Base-by-base conservation (phyloP, 805 yeast species). In the Hanseniaspora pseudoguilliermondii region DNA sequence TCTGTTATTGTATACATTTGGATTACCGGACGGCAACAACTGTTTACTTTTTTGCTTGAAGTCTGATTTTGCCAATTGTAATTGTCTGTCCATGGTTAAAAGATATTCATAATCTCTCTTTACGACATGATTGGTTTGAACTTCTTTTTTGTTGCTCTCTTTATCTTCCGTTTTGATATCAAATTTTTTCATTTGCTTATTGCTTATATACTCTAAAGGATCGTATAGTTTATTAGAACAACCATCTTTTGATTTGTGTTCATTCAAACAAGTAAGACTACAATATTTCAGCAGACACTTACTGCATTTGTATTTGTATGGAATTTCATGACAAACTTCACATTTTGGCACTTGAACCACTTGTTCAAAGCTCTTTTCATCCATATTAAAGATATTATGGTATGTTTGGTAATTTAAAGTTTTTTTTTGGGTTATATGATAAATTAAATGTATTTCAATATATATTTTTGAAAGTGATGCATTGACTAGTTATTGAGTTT, bases 21-120 rank as follows among this genome's bases (percentile, higher is more conserved):
- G 34, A 16, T 40, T 41, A 20, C 36, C 41, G 5, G 49, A 41
- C 39, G 58, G 67, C 48, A 76, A 67, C 6, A 8, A 18, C 60
- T 73, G 77, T 62, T 69, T 74, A 47, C 77, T 77, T 57, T 71
- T 75, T 7, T 70, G 62, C 55, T 65, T 60, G 10, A 72, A 67
- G 63, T 83, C 91, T 0, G 66, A 67, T 61, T 79, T 81, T 8
- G 81, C 78, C 16, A 86, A 66, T n/a, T 75, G 74, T 15, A 88
- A 71, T 2, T 74, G 67, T 46, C 97, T 70, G 49, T 81, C 82
- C 55, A 86, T 62, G 21, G 70, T 72, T 57, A 78, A 72, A 35
- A 90, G 68, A 63, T 86, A 86, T 64, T 86, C 84, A 66, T 88
- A 90, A 65, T 90, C 97, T 59, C 97, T 69, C 64, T 89, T 88